These are phyloP conservation scores for Groenewaldozyma salmanticensis DNA, from an alignment of 805 yeast genomes.

Conservation along the genomic window DNA sequence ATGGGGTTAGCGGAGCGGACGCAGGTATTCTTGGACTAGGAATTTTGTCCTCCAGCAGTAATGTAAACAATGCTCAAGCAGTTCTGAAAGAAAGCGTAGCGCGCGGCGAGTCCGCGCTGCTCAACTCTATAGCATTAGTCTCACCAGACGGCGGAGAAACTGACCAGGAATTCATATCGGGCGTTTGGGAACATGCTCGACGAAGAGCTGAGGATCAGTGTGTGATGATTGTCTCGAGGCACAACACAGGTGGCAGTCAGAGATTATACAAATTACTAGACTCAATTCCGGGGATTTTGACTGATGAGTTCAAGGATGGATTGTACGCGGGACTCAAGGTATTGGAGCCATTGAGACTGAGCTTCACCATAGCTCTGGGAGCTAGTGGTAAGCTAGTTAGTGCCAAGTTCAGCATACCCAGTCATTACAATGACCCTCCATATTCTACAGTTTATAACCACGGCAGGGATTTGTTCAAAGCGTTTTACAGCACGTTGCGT, in stretches of 20 bases:
- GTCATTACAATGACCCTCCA: constrained; percentile 4
- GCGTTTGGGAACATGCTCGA: constrained; percentile 18
- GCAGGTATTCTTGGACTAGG: no score
- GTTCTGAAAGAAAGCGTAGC: not conserved
- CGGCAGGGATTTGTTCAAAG: constrained; percentile 14
- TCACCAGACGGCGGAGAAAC: not conserved
- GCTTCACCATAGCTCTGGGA: not conserved
- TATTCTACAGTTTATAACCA: not conserved
- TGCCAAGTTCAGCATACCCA: constrained; percentile 11
- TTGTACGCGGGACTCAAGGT: constrained; percentile 21
- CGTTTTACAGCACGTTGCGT: not conserved
- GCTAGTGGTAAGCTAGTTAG: constrained; percentile 3
- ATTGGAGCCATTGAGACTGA: constrained; percentile 22
- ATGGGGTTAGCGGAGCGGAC: no score
- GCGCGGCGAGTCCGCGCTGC: not conserved
- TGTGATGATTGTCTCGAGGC: constrained; percentile 15
- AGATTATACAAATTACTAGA: constrained; percentile 12
- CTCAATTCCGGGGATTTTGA: constrained; percentile 16
- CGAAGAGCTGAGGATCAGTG: constrained; percentile 21
- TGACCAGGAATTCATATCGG: not conserved
- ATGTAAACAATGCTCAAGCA: not conserved
- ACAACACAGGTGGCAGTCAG: constrained; percentile 2
- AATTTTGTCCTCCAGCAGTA: no score
- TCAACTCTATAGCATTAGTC: not conserved
- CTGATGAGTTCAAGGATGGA: constrained; percentile 22